Evolutionary conservation across 176 grass and related monocot species (phyloP).

Genomic region (Juncus inflexus): DNA sequence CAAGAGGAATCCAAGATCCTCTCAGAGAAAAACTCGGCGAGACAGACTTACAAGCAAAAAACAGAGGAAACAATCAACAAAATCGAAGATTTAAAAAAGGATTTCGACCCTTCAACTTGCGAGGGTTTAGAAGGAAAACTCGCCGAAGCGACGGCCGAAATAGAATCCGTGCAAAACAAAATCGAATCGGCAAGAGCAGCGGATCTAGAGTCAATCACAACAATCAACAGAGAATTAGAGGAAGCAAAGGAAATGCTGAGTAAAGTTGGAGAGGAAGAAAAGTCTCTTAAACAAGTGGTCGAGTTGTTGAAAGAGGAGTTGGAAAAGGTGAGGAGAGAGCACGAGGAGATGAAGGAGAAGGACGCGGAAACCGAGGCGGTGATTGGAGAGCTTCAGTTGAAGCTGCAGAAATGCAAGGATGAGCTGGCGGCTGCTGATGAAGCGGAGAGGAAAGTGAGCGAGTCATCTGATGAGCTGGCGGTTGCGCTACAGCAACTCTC

Average conservation of each 20-base stretch:
- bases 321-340: conserved; percentile 65
- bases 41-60: conserved; percentile 56
- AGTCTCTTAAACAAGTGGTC: conserved; percentile 47
- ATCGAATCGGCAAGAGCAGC: conserved; percentile 58
- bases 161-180: conserved; percentile 66
- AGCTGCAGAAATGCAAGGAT: conserved; percentile 91
- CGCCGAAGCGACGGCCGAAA: conserved; percentile 55
- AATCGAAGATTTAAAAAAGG: conserved; percentile 57
- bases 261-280: conserved; percentile 73
- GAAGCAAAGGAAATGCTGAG: conserved; percentile 81
- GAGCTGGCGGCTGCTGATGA: conserved; percentile 79
- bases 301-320: conserved; percentile 79
- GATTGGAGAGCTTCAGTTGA: conserved; percentile 64
- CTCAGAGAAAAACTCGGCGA: conserved; percentile 61
- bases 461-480: conserved; percentile 81
- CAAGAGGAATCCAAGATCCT: conserved; percentile 72
- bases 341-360: conserved; percentile 71
- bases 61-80: conserved; percentile 79
- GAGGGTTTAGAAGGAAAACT: conserved; percentile 61
- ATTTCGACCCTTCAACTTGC: conserved; percentile 64
- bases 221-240: conserved; percentile 67
- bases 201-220: conserved; percentile 59
- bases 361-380: conserved; percentile 74
- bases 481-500: conserved; percentile 77
- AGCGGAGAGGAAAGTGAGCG: conserved; percentile 74